Evolutionary conservation across 306 rosid species (phyloP), one percentile per base, ranked within the genome.

Genomic region (Quercus bicolor): DNA sequence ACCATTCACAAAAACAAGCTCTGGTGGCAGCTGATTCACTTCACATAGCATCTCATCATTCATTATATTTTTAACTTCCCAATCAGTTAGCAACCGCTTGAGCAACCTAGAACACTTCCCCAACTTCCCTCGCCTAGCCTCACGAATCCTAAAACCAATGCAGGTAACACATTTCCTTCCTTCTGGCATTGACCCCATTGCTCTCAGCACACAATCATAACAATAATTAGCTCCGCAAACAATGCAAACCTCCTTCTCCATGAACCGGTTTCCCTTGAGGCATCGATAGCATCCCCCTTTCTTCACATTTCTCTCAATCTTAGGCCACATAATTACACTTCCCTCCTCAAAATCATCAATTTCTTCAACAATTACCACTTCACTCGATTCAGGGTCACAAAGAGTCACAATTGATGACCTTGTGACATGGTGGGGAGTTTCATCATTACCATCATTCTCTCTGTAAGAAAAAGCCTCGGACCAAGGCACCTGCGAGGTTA

Each of bases 161-260:
- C 97, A 93, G 48, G 75, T 43, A 19, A 93, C 57, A 77, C 97
- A 91, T 74, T 93, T 93, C 54, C 98, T 88, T 20, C 98, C 98
- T 83, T 93, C 89, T 2, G 97, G 93, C 98, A 93, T 91, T 11
- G 93, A 77, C 77, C 98, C 97, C 98, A 91, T 93, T 78, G 87
- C 92, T 82, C 88, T 87, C 11, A 88, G 43, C 43, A 93, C 87
- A 78, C 98, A 93, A 12, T 54, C 52, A 29, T 34, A n/a, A 60
- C 98, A 93, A 77, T 83, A 93, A 84, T 87, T 91, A 12, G 92
- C 93, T 18, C 88, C 81, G 77, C 98, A 93, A 72, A 90, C 94
- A 74, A 93, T 77, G 84, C 97, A 93, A 56, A 80, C 69, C 84
- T 88, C 98, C 82, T 87, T 93, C 82, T 79, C 83, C 16, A 85